These are phyloP conservation scores for Termitomyces sp. DNA, from an alignment of 768 basidiomycete genomes.

Conservation along the genomic window DNA sequence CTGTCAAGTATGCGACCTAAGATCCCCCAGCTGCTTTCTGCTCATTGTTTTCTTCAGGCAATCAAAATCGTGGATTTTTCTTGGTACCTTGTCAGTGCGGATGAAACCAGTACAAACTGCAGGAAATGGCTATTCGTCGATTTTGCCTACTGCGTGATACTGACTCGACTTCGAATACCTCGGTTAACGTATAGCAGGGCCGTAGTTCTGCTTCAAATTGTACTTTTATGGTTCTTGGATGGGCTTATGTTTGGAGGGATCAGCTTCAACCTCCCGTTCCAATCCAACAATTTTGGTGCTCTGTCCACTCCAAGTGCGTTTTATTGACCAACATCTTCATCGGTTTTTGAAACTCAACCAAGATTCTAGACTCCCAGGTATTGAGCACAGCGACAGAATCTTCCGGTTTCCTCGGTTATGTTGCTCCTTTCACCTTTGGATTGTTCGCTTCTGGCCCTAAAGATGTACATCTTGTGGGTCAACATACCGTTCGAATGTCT, in stretches of 20 bases:
- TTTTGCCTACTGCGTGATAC: slow-evolving; percentile 51
- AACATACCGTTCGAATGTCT: slow-evolving; percentile 89
- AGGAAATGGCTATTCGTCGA: slow-evolving; percentile 76
- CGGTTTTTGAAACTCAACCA: not conserved
- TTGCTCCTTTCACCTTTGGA: slow-evolving; percentile 49
- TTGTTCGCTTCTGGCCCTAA: slow-evolving; percentile 37
- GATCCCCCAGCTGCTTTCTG: not conserved
- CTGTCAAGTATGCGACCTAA: slow-evolving; percentile 54
- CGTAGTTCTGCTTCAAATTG: slow-evolving; percentile 59
- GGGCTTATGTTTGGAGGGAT: slow-evolving; percentile 72
- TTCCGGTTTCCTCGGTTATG: slow-evolving; percentile 43
- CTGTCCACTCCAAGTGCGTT: slow-evolving; percentile 27
- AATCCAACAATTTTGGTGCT: not conserved
- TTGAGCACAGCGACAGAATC: slow-evolving; percentile 40
- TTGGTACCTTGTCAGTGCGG: slow-evolving; percentile 46
- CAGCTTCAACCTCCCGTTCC: slow-evolving; percentile 39
- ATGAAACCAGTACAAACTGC: slow-evolving; percentile 40
- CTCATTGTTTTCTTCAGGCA: slow-evolving; percentile 40
- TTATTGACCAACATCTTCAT: not conserved
- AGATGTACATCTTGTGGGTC: slow-evolving; percentile 70
- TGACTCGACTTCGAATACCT: slow-evolving; percentile 69
- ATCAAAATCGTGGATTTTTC: slow-evolving; percentile 74
- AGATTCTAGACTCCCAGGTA: slow-evolving; percentile 26
- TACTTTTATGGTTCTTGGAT: slow-evolving; percentile 58
- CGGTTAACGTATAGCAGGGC: slow-evolving; percentile 65